These are phyloP conservation scores for Globisporangium cederbergense DNA, from an alignment of 352 stramenopile species.

Conservation along the genomic window DNA sequence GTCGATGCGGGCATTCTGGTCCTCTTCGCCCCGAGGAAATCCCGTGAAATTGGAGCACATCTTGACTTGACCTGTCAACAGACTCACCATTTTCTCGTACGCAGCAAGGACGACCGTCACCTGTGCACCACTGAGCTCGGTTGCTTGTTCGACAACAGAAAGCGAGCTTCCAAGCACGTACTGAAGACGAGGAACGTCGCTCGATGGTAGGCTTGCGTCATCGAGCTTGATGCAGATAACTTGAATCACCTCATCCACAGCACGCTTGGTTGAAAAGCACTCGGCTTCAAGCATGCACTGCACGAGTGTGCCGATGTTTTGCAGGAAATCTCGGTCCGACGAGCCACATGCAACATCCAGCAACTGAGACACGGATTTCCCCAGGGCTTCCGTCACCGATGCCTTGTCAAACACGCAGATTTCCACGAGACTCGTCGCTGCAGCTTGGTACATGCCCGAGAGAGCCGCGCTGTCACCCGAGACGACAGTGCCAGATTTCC, in stretches of 20 bases:
- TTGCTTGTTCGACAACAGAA: conserved; percentile 18
- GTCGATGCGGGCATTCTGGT: conserved; percentile 36
- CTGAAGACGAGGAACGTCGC: conserved; percentile 17
- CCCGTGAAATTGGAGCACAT: conserved; percentile 30
- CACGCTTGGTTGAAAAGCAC: conserved; percentile 16
- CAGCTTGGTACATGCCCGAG: conserved; percentile 29
- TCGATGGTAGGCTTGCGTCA: conserved; percentile 1
- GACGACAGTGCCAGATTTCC: neutral
- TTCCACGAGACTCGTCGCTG: conserved; percentile 34
- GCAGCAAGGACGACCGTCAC: conserved; percentile 24
- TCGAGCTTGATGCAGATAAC: conserved; percentile 22
- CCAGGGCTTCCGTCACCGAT: conserved; percentile 27
- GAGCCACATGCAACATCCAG: conserved; percentile 22
- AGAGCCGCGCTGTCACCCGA: neutral
- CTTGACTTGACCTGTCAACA: conserved; percentile 25
- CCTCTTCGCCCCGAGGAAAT: conserved; percentile 36
- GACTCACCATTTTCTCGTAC: conserved; percentile 24
- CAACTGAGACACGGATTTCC: conserved; percentile 21
- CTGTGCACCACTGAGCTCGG: conserved; percentile 12
- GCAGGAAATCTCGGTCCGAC: conserved; percentile 31
- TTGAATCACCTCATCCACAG: conserved; percentile 24
- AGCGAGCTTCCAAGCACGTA: conserved; percentile 44
- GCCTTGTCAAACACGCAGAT: conserved; percentile 27
- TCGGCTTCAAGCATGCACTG: conserved; percentile 19
- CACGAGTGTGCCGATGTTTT: conserved; percentile 36